Evolutionary conservation across 768 basidiomycete species (phyloP), one percentile per base, ranked within the genome.

Genomic region (Calocera cornea): DNA sequence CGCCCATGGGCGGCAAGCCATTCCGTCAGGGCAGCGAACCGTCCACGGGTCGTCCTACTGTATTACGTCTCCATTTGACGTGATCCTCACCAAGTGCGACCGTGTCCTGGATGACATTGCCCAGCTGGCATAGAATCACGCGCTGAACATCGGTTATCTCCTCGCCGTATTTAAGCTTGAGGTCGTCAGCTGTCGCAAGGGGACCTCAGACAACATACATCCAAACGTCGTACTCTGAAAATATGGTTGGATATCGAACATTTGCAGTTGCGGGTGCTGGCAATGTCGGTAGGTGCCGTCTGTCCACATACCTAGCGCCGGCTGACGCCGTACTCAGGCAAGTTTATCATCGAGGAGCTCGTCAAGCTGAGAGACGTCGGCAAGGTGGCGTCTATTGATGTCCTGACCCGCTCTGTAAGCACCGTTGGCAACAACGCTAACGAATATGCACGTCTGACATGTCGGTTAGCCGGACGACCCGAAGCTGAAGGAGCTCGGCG

Each of bases 261-360:
- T 69, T 69, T 33, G 66, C 66, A 5, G 41, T 69, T 29, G 66
- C 66, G 3, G 69, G 69, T 24, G 69, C 66, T 41, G 69, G 69
- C 29, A 47, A 64, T 22, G 38, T 69, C 22, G 69, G 69, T 29
- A 33, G 5, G 54, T 60, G 19, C 16, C 54, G 27, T 27, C 27
- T 47, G 3, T 17, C 7, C 24, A 33, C 10, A n/a, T n/a, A n/a
- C n/a, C n/a, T n/a, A n/a, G 14, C 24, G 2, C 2, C 54, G 54
- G 7, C 31, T 60, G 54, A 60, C 27, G 31, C 54, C 8, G 31
- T 10, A 16, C 10, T 5, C 11, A 60, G 54, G 54, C 11, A 34
- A 31, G 33, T 65, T 67, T 64, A 64, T 69, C 40, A 49, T 64
- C 34, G 29, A 60, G 31, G 69, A 69, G 38, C 66, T 69, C 14